Percentiles rank a stretch among this genome's conserved stretches.
phyloP scores from a whole-genome alignment of 805 yeast genomes.

The Kuraishia capsulata region DNA sequence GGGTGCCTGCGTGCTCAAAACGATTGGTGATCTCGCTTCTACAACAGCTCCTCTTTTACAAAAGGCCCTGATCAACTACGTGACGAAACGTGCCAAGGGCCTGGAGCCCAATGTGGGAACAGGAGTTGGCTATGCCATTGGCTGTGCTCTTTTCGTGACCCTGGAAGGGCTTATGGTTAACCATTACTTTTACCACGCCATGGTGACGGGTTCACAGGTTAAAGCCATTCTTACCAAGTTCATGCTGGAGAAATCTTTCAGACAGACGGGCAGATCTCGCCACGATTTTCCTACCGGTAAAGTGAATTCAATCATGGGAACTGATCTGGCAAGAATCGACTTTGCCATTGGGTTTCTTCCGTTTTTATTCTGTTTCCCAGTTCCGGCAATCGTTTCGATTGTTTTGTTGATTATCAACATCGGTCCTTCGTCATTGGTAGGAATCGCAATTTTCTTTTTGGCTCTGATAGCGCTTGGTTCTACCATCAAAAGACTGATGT shows the following conservation, averaged over 20 bases:
- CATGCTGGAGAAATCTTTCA: conserved; percentile 59
- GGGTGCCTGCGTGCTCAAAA: conserved; percentile 29
- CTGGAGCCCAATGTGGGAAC: conserved; percentile 31
- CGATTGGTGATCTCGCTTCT: conserved; percentile 34
- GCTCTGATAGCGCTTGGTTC: conserved; percentile 39
- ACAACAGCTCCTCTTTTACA: conserved; percentile 62
- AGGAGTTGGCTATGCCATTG: conserved; percentile 75
- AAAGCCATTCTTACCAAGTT: conserved; percentile 67
- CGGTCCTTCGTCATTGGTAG: conserved; percentile 68
- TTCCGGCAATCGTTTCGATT: conserved; percentile 52
- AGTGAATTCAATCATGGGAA: conserved; percentile 70
- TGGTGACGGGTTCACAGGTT: conserved; percentile 62
- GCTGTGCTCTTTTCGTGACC: conserved; percentile 50
- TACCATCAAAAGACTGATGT: conserved; percentile 45
- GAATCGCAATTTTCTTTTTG: conserved; percentile 46
- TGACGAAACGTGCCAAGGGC: conserved; percentile 39
- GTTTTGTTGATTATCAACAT: conserved; percentile 57
- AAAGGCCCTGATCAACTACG: conserved; percentile 53
- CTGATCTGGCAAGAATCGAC: conserved; percentile 80
- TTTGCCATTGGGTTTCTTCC: conserved; percentile 64
- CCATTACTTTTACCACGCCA: conserved; percentile 53
- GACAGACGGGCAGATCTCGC: conserved; percentile 46
- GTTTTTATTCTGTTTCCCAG: conserved; percentile 53
- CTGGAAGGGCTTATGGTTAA: conserved; percentile 41
- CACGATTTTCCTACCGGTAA: conserved; percentile 57